These are phyloP conservation scores for Periconia sp. DNA, from an alignment of 2,329 filamentous ascomycete species.

Conservation along the genomic window DNA sequence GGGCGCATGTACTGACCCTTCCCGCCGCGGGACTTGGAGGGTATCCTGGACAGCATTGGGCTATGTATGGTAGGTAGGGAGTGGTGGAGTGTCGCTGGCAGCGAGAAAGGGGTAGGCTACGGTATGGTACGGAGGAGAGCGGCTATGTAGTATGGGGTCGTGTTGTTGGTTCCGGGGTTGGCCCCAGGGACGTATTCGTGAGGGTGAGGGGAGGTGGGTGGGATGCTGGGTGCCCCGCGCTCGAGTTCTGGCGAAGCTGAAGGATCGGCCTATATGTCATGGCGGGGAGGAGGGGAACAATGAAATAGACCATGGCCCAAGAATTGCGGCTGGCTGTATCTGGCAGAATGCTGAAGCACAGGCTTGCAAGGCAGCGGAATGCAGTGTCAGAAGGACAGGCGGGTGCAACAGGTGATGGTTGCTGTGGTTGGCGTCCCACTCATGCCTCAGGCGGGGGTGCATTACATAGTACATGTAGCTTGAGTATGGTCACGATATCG, in stretches of 20 bases:
- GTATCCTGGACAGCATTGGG: slow-evolving; percentile 16
- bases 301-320: neutral
- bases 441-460: too few species aligned
- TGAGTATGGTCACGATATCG: too few species aligned
- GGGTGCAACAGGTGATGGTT: neutral
- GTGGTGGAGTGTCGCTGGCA: neutral
- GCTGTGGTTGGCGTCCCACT: neutral
- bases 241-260: too few species aligned
- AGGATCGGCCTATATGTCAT: neutral
- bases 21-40: slow-evolving; percentile 16
- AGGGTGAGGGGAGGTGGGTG: neutral
- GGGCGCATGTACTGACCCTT: slow-evolving; percentile 17
- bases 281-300: neutral
- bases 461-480: too few species aligned
- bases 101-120: neutral
- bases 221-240: slow-evolving; percentile 1
- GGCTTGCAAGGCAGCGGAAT: neutral
- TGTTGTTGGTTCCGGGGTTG: neutral
- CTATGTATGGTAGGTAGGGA: neutral
- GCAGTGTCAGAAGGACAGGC: neutral
- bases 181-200: neutral
- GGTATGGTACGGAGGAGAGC: neutral
- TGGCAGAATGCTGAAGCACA: neutral
- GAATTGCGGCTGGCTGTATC: neutral
- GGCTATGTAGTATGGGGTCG: neutral